phyloP scores from a whole-genome alignment of 345 rosid genomes.

The Eucalyptus sp. region DNA sequence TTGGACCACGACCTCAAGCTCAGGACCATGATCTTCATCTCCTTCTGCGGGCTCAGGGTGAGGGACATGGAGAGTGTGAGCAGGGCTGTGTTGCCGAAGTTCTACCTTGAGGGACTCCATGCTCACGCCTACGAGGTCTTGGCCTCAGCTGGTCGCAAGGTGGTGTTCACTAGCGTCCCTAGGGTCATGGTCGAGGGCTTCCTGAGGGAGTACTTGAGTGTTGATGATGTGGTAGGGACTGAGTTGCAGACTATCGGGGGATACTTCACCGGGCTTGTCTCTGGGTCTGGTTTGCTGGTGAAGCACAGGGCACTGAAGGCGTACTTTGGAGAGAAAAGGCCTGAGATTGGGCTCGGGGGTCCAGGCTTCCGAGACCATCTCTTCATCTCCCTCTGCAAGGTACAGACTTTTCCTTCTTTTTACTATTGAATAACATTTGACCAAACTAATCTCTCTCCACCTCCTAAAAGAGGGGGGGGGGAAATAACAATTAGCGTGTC shows the following conservation, averaged over 20 bases:
- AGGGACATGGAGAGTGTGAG: conserved; percentile 46
- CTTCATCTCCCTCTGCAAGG: conserved; percentile 76
- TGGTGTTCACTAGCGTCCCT: conserved; percentile 66
- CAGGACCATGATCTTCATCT: conserved; percentile 50
- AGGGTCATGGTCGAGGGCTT: conserved; percentile 76
- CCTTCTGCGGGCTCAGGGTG: conserved; percentile 63
- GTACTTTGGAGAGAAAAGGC: conserved; percentile 36
- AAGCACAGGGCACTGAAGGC: conserved; percentile 57
- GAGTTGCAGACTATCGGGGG: conserved; percentile 39
- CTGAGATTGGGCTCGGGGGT: conserved; percentile 55
- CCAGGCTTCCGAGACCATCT: conserved; percentile 45
- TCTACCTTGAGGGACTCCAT: conserved; percentile 74
- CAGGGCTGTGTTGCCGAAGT: conserved; percentile 87
- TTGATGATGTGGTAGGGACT: conserved; percentile 57
- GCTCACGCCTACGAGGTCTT: conserved; percentile 41
- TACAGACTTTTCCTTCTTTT: neutral
- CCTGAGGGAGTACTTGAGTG: conserved; percentile 52
- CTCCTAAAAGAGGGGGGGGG: neutral
- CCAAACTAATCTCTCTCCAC: neutral
- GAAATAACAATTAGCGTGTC: neutral
- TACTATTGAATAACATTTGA: neutral
- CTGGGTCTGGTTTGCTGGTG: conserved; percentile 41
- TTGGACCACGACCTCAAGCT: conserved; percentile 36
- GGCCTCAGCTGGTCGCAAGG: conserved; percentile 20
- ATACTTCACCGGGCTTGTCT: conserved; percentile 60